phyloP scores from a whole-genome alignment of 441 rosid genomes.

The Erodium chrysanthum region DNA sequence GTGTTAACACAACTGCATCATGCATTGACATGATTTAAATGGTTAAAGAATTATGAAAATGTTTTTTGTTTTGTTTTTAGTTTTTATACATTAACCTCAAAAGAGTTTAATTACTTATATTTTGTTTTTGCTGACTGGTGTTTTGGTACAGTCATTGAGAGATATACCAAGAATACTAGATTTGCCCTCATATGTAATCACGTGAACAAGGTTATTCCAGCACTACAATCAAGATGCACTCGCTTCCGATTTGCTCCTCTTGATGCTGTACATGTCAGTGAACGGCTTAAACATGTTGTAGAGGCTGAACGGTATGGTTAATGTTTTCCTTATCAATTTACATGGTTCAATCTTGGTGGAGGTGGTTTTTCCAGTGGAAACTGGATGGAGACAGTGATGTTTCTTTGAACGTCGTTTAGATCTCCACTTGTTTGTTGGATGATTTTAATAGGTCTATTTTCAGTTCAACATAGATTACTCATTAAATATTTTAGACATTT shows the following conservation, averaged over 20 bases:
- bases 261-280: constrained; percentile 55
- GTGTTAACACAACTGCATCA: background rate
- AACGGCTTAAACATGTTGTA: constrained; percentile 74
- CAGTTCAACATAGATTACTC: background rate
- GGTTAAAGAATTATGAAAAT: background rate
- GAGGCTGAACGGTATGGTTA: constrained; percentile 62
- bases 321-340: constrained; percentile 11
- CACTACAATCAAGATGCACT: constrained; percentile 91
- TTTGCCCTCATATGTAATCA: constrained; percentile 90
- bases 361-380: background rate
- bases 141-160: constrained; percentile 66
- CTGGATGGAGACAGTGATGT: background rate
- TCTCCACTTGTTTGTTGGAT: constrained; percentile 11
- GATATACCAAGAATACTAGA: constrained; percentile 85
- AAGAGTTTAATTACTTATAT: background rate
- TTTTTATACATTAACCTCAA: background rate
- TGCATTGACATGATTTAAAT: background rate
- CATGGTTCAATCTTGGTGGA: background rate
- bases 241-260: constrained; percentile 95
- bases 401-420: background rate
- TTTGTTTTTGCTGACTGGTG: background rate
- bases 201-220: constrained; percentile 94
- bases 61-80: background rate
- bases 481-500: background rate
- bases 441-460: background rate